These are phyloP conservation scores for Ceratobasidium sp. DNA, from an alignment of 1,284 basidiomycete species.

Conservation along the genomic window DNA sequence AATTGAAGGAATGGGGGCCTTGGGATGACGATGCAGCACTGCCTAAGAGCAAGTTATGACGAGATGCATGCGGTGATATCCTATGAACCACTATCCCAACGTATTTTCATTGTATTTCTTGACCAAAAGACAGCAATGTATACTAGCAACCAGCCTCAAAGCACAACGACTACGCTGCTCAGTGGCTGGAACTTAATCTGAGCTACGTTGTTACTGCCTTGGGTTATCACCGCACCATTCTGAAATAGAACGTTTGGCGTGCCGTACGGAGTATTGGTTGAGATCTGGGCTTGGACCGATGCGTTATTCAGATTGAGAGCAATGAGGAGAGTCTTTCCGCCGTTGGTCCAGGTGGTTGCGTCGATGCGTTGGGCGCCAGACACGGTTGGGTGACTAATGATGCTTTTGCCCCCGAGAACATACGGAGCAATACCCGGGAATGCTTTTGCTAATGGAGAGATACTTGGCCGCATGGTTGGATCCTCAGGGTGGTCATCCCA, in stretches of 20 bases:
- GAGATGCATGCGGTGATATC: neutral
- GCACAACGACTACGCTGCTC: constrained; percentile 24
- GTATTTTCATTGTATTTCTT: constrained; percentile 8
- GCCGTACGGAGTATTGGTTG: constrained; percentile 17
- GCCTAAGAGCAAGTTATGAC: constrained; percentile 40
- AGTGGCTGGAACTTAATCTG: constrained; percentile 28
- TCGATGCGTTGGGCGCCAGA: constrained; percentile 14
- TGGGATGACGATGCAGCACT: constrained; percentile 15
- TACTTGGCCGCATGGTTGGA: constrained; percentile 65
- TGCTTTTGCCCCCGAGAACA: constrained; percentile 51
- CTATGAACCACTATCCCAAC: neutral
- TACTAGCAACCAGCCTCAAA: neutral
- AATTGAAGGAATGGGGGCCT: constrained; percentile 48
- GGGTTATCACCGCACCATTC: constrained; percentile 14
- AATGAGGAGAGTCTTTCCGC: constrained; percentile 37
- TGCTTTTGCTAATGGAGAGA: constrained; percentile 64
- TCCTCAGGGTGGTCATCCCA: constrained; percentile 72
- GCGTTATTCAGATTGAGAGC: constrained; percentile 44
- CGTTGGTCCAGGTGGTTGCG: constrained; percentile 29
- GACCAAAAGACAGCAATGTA: neutral
- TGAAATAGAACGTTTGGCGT: constrained; percentile 1
- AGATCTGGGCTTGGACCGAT: constrained; percentile 44
- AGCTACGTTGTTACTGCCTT: neutral
- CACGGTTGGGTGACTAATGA: neutral
- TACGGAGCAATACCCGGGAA: constrained; percentile 57